Conservation (phyloP, 75 land plant species). For the Gnetum montanum region DNA sequence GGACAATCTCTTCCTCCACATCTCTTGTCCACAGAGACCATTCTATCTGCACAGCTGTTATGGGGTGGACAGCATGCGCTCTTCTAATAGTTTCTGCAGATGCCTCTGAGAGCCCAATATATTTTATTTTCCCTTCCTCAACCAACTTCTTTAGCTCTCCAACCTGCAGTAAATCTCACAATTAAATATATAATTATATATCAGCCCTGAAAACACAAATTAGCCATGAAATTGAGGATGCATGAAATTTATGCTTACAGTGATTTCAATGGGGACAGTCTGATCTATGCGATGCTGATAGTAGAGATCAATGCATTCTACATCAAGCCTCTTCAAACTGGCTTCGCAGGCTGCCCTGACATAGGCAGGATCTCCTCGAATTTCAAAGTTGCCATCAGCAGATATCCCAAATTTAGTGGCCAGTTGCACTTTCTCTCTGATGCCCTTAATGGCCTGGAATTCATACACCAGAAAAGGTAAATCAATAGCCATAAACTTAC, state of each 20-base stretch:
- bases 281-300: conserved; percentile 50
- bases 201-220: background rate
- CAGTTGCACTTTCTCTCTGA: conserved; percentile 43
- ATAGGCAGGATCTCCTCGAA: conserved; percentile 29
- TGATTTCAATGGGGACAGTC: conserved; percentile 45
- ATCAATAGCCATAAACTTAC: background rate
- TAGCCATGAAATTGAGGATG: background rate
- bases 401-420: conserved; percentile 43
- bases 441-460: conserved; percentile 32
- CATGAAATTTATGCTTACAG: conserved; percentile 29
- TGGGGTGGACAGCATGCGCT: no score
- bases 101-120: conserved; percentile 66
- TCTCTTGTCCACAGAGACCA: conserved; percentile 72
- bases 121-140: conserved; percentile 63
- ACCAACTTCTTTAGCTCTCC: conserved; percentile 68
- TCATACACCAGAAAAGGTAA: background rate
- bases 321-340: conserved; percentile 51
- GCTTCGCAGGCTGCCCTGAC: conserved; percentile 48
- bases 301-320: conserved; percentile 55
- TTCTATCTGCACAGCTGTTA: no score
- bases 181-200: no score
- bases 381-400: conserved; percentile 6
- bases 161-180: conserved; percentile 31
- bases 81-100: no score
- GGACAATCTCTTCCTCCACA: conserved; percentile 57